Conservation (phyloP, 768 basidiomycete species). For the Mycena epipterygia region DNA sequence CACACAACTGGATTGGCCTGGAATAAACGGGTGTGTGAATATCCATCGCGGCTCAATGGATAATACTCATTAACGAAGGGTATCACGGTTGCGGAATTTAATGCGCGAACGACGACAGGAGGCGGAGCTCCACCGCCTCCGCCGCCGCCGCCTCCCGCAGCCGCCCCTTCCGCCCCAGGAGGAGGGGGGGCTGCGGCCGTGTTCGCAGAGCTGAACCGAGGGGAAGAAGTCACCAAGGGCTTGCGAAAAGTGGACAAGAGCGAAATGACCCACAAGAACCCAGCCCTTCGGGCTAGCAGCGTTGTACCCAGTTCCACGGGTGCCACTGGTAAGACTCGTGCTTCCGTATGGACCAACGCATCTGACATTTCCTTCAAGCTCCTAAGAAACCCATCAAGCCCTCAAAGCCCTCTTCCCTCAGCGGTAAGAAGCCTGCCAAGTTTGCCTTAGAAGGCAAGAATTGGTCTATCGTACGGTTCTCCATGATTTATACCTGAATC, state of each 20-base stretch:
- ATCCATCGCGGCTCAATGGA: conserved; percentile 1
- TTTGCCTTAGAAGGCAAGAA: conserved; percentile 92
- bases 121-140: conserved; percentile 61
- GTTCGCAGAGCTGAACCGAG: conserved; percentile 92
- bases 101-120: conserved; percentile 48
- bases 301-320: conserved; percentile 55
- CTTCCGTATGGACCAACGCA: neutral
- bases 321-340: conserved; percentile 41
- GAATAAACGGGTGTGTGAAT: conserved; percentile 80
- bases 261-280: conserved; percentile 99
- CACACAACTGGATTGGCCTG: conserved; percentile 91
- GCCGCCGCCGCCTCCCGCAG: conserved; percentile 64
- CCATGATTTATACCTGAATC: neutral
- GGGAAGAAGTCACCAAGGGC: conserved; percentile 90
- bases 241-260: conserved; percentile 95
- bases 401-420: conserved; percentile 84
- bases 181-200: conserved; percentile 80
- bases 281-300: conserved; percentile 80
- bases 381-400: conserved; percentile 83
- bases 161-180: conserved; percentile 55
- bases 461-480: conserved; percentile 85
- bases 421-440: conserved; percentile 93
- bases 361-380: conserved; percentile 28
- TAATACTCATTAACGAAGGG: conserved; percentile 57
- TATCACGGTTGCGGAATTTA: conserved; percentile 68